These are phyloP conservation scores for Keithomyces neogunnii DNA, from an alignment of 2,329 filamentous ascomycete genomes.

Conservation along the genomic window DNA sequence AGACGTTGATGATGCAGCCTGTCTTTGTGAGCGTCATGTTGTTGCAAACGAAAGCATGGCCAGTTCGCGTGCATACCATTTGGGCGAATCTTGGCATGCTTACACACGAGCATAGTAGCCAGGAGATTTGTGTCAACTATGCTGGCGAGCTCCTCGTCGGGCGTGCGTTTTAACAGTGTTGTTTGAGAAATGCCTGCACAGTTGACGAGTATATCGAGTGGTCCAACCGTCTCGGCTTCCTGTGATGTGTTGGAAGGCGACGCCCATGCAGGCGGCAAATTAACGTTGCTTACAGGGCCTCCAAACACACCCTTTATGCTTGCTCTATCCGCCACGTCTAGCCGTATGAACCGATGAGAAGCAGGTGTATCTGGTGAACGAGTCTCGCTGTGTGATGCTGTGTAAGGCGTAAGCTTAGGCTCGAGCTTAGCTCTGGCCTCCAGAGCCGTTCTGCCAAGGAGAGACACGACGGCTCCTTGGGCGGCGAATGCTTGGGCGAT, in stretches of 20 bases:
- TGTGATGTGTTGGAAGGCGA: neutral
- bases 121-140: slow-evolving; percentile 64
- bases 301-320: slow-evolving; percentile 23
- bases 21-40: neutral
- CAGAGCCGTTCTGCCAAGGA: slow-evolving; percentile 49
- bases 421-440: slow-evolving; percentile 34
- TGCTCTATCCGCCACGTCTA: slow-evolving; percentile 21
- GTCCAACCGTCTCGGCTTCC: slow-evolving; percentile 16
- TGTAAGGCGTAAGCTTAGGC: slow-evolving; percentile 19
- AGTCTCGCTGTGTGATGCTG: neutral
- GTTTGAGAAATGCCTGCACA: slow-evolving; percentile 67
- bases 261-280: neutral
- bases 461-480: slow-evolving; percentile 50
- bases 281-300: neutral
- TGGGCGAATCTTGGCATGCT: slow-evolving; percentile 27
- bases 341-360: slow-evolving; percentile 24
- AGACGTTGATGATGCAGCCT: slow-evolving; percentile 74
- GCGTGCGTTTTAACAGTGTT: slow-evolving; percentile 51
- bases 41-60: neutral
- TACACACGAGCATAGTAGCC: slow-evolving; percentile 55
- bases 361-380: slow-evolving; percentile 10
- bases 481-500: slow-evolving; percentile 59
- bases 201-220: slow-evolving; percentile 61
- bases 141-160: slow-evolving; percentile 39
- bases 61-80: slow-evolving; percentile 16